Percentiles rank a stretch among this genome's conserved stretches.
These are phyloP conservation scores for Aspergillus hortae DNA, from an alignment of 2,329 filamentous ascomycete species.

Conservation along the genomic window DNA sequence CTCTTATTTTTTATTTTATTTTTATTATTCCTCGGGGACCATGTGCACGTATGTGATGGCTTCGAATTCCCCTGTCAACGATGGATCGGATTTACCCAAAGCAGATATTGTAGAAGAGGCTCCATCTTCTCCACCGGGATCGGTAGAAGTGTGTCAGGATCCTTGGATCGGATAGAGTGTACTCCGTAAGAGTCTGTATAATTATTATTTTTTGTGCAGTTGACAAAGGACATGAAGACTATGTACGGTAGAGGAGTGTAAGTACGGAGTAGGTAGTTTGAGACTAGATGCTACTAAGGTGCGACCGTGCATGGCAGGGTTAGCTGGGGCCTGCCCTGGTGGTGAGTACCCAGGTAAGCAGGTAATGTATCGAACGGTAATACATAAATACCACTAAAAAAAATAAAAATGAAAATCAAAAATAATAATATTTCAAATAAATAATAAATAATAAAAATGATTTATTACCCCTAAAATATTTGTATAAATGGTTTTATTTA, in stretches of 20 bases:
- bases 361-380: too few species aligned
- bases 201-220: too few species aligned
- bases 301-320: too few species aligned
- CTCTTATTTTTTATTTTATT: neutral
- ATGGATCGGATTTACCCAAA: conserved; percentile 17
- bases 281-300: too few species aligned
- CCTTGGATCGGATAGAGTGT: too few species aligned
- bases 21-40: neutral
- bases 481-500: conserved; percentile 2
- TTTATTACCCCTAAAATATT: neutral
- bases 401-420: neutral
- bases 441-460: neutral
- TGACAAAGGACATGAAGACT: too few species aligned
- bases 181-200: too few species aligned
- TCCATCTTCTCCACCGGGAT: neutral
- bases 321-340: too few species aligned
- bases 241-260: too few species aligned
- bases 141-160: neutral
- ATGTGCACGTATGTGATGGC: conserved; percentile 5
- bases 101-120: conserved; percentile 14
- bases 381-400: neutral
- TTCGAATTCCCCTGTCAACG: conserved; percentile 12
- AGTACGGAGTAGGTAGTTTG: too few species aligned
- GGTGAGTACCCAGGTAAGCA: too few species aligned
- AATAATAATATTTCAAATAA: conserved; percentile 1